A percentile compares a stretch with the other conserved stretches of the same genome.
phyloP scores from a whole-genome alignment of 1,284 basidiomycete species.

The Trichosporon sp. region DNA sequence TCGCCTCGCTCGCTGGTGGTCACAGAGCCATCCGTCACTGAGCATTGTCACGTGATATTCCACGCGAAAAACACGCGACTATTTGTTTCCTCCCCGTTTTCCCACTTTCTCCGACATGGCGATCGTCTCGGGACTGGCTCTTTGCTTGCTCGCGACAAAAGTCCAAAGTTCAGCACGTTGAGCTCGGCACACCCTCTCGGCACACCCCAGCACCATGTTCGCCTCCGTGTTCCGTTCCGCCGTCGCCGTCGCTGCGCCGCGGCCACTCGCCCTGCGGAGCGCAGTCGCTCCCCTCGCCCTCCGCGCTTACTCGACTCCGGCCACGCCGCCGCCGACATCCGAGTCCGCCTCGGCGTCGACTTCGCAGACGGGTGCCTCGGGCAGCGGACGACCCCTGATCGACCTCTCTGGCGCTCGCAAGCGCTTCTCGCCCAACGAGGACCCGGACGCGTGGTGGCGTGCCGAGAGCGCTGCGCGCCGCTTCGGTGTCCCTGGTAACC shows the following conservation, averaged over 20 bases:
- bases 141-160: slow-evolving; percentile 4
- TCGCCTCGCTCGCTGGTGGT: no score
- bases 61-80: not conserved
- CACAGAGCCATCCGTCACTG: no score
- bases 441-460: slow-evolving; percentile 34
- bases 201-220: slow-evolving; percentile 1
- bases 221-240: not conserved
- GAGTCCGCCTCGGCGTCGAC: not conserved
- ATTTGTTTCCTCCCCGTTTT: slow-evolving; percentile 9
- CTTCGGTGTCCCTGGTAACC: slow-evolving; percentile 33
- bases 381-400: not conserved
- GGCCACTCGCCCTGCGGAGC: not conserved
- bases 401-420: not conserved
- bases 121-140: not conserved
- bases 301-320: slow-evolving; percentile 6
- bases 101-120: slow-evolving; percentile 8
- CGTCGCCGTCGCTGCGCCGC: slow-evolving; percentile 10
- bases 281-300: not conserved
- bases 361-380: not conserved
- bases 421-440: slow-evolving; percentile 18
- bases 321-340: not conserved
- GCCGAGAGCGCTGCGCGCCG: slow-evolving; percentile 14
- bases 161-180: not conserved
- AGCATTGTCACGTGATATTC: not conserved
- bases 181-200: not conserved